Base-by-base conservation (phyloP, 306 rosid species). In the Astragalus glycyphyllos region DNA sequence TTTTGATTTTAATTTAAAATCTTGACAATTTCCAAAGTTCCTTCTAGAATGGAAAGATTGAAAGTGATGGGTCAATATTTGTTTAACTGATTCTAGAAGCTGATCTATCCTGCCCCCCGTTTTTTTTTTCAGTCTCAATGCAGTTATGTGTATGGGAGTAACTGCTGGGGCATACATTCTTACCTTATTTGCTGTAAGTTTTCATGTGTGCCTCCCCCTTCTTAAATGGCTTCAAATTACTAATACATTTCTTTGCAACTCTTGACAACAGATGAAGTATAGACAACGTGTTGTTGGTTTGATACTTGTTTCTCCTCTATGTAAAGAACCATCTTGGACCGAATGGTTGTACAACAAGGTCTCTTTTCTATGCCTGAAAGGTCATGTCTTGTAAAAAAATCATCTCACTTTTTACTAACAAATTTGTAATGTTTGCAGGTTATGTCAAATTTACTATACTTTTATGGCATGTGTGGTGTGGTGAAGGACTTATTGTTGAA, bases 341-440 rank as follows among this genome's bases (percentile, higher is more conserved):
- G 96, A 94, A 77, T 94, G 99, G 99, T 74, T 94, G 86, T 88
- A 77, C 80, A 94, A 83, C 78, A 94, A 94, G 99, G 99, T 94
- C 61, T 11, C 69, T 59, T 69, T 60, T 76, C 82, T 64, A 50
- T 65, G 74, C 81, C 68, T 63, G n/a, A 69, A 71, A 47, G 23
- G 35, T 53, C 2, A 20, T 63, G 29, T 16, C 41, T 35, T 53
- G 46, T 54, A 47, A 50, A 74, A 6, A 66, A 11, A 45, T 40
- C 34, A 51, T 64, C 61, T 58, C 38, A 5, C 31, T 13, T 54
- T 59, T 57, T 75, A 8, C 80, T 74, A 47, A 69, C 7, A 34
- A 12, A 54, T 71, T 80, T 53, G 32, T 47, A 14, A 61, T 15
- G 8, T 73, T 65, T 71, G 73, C 92, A 94, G 99, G 92, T 89